Percentiles rank a stretch among this genome's conserved stretches.
phyloP scores from a whole-genome alignment of 73 alveolate genomes.

The Paramecium sexaurelia region DNA sequence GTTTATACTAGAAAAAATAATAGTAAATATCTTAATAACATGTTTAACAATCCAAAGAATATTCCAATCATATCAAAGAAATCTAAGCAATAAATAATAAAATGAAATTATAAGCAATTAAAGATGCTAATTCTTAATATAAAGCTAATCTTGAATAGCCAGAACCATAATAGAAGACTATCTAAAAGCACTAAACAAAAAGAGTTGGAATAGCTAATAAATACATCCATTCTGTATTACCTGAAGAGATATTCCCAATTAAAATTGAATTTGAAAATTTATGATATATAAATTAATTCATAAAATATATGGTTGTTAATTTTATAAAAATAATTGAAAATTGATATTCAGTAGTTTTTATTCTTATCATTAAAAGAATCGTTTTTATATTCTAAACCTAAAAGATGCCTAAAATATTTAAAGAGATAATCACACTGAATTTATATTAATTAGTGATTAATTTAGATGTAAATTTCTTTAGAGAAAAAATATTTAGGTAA shows the following conservation, averaged over 20 bases:
- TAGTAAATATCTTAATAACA: background rate
- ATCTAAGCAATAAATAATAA: background rate
- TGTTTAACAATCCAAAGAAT: background rate
- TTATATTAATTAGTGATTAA: too few relatives aligned
- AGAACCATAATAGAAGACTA: background rate
- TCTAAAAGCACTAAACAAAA: background rate
- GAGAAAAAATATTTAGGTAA: too few relatives aligned
- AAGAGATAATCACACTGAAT: too few relatives aligned
- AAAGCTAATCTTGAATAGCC: background rate
- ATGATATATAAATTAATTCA: background rate
- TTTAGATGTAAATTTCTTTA: too few relatives aligned
- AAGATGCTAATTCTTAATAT: background rate
- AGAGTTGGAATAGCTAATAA: background rate
- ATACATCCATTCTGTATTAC: slow-evolving; percentile 36
- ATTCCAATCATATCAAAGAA: background rate
- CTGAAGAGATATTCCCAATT: slow-evolving; percentile 44
- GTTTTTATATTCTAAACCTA: too few relatives aligned
- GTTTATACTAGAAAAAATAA: background rate
- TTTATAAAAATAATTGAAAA: background rate
- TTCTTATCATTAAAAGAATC: too few relatives aligned
- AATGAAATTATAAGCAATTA: background rate
- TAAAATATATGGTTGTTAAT: background rate
- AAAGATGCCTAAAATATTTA: too few relatives aligned
- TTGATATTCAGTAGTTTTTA: too few relatives aligned
- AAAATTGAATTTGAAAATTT: slow-evolving; percentile 11